phyloP scores from a whole-genome alignment of 2,329 filamentous ascomycete species.

The Zymoseptoria crescenta region DNA sequence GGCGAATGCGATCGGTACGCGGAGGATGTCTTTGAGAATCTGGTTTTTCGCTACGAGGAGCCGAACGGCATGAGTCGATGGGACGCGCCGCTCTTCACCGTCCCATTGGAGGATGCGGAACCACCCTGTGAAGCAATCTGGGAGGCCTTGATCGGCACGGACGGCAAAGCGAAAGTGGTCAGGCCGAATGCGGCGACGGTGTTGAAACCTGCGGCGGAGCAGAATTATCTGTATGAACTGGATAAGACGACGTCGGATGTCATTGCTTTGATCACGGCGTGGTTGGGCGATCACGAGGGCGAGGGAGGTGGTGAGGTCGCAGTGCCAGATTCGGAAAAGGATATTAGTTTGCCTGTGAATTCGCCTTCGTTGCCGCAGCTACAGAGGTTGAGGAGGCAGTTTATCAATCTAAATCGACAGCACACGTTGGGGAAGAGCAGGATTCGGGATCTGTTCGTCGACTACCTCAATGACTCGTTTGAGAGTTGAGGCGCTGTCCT shows the following conservation, averaged over 20 bases:
- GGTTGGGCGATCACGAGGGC: conserved; percentile 55
- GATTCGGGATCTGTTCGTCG: conserved; percentile 34
- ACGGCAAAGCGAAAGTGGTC: conserved; percentile 58
- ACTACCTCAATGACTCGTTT: conserved; percentile 36
- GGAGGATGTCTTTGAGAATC: conserved; percentile 63
- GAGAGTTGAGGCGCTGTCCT: conserved; percentile 15
- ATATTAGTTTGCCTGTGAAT: conserved; percentile 60
- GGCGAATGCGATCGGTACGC: conserved; percentile 38
- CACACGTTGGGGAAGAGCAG: conserved; percentile 39
- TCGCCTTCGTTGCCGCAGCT: conserved; percentile 62
- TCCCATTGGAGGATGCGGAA: conserved; percentile 66
- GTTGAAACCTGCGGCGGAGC: conserved; percentile 52
- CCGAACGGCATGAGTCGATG: conserved; percentile 77
- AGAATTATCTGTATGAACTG: conserved; percentile 71
- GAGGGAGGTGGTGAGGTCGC: conserved; percentile 54
- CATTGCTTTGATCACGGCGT: conserved; percentile 60
- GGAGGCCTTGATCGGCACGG: conserved; percentile 57
- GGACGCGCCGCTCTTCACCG: conserved; percentile 75
- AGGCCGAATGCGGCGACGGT: conserved; percentile 70
- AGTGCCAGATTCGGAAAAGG: conserved; percentile 44
- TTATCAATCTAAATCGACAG: conserved; percentile 66
- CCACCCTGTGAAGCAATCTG: conserved; percentile 64
- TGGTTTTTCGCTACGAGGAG: conserved; percentile 77
- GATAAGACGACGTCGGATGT: conserved; percentile 73
- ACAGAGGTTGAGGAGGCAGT: conserved; percentile 69